A percentile compares a stretch with the other conserved stretches of the same genome.
Evolutionary conservation across 768 basidiomycete species (phyloP).

Genomic region (Solioccasus polychromus): DNA sequence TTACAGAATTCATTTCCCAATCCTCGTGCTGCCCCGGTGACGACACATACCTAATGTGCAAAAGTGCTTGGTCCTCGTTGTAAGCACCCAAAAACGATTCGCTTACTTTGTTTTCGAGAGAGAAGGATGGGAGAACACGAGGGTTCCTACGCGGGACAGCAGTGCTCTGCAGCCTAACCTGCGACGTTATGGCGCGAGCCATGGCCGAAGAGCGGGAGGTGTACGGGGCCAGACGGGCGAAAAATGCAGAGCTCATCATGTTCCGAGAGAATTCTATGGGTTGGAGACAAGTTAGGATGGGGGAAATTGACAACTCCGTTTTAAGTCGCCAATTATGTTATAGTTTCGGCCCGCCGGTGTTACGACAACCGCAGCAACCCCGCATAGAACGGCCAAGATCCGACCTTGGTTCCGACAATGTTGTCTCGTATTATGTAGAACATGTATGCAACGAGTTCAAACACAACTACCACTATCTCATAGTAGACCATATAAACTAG

Average conservation of each 20-base stretch:
- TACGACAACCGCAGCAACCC: conserved; percentile 7
- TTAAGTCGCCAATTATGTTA: conserved; percentile 16
- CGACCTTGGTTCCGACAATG: conserved; percentile 20
- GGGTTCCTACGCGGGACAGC: conserved; percentile 24
- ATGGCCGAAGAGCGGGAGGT: conserved; percentile 12
- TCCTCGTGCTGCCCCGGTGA: conserved; percentile 92
- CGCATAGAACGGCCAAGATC: no score
- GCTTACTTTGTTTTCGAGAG: conserved; percentile 71
- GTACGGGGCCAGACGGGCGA: conserved; percentile 23
- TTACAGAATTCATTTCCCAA: conserved; percentile 89
- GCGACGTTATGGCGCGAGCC: conserved; percentile 7
- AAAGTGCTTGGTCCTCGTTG: background rate
- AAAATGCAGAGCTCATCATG: conserved; percentile 29
- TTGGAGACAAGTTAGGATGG: conserved; percentile 11
- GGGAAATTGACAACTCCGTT: conserved; percentile 15
- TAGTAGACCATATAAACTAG: conserved; percentile 36
- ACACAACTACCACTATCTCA: conserved; percentile 26
- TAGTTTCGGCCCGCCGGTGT: conserved; percentile 5
- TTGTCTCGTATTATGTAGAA: conserved; percentile 22
- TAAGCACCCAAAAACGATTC: background rate
- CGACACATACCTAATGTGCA: conserved; percentile 68
- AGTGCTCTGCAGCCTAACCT: conserved; percentile 28
- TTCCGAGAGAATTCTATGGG: conserved; percentile 5
- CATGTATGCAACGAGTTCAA: conserved; percentile 17
- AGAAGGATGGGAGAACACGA: conserved; percentile 70